These are phyloP conservation scores for Petasospora rhodanensis DNA, from an alignment of 1,139 yeast genomes.

Conservation along the genomic window DNA sequence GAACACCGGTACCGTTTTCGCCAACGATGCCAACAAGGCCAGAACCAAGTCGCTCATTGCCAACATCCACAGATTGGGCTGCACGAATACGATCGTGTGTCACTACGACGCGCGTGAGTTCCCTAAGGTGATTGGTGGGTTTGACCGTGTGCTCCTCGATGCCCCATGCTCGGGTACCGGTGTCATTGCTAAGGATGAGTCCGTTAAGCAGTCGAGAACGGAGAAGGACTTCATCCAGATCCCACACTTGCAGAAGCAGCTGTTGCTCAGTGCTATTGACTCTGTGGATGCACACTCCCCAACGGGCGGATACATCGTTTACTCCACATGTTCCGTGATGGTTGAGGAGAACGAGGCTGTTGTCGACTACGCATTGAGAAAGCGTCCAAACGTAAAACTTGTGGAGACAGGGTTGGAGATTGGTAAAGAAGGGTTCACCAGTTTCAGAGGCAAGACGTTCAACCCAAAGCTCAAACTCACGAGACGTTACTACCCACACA, in stretches of 20 bases:
- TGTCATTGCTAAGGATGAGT: constrained; percentile 95
- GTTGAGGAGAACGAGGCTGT: constrained; percentile 98
- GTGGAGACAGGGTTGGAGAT: constrained; percentile 93
- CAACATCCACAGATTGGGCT: constrained; percentile 94
- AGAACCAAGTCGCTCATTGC: constrained; percentile 96
- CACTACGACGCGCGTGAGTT: constrained; percentile 98
- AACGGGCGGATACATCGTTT: constrained; percentile 92
- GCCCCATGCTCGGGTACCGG: constrained; percentile 99
- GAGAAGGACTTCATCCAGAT: constrained; percentile 96
- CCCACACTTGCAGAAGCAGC: constrained; percentile 94
- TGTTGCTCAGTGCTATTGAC: constrained; percentile 90
- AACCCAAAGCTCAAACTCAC: constrained; percentile 73
- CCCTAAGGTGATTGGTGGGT: constrained; percentile 97
- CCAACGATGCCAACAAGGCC: constrained; percentile 94
- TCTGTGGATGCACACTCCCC: constrained; percentile 90
- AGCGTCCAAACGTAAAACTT: constrained; percentile 92
- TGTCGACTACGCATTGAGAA: constrained; percentile 94
- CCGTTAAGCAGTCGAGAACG: constrained; percentile 88
- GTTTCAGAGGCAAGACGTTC: constrained; percentile 90
- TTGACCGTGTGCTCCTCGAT: constrained; percentile 89
- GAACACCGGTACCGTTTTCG: constrained; percentile 95
- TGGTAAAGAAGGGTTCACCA: constrained; percentile 94
- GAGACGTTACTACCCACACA: constrained; percentile 96
- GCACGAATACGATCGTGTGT: constrained; percentile 94
- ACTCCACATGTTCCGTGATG: constrained; percentile 97